Evolutionary conservation across 495 filamentous ascomycete species (phyloP), one percentile per base, ranked within the genome.

Genomic region (Darksidea phi): DNA sequence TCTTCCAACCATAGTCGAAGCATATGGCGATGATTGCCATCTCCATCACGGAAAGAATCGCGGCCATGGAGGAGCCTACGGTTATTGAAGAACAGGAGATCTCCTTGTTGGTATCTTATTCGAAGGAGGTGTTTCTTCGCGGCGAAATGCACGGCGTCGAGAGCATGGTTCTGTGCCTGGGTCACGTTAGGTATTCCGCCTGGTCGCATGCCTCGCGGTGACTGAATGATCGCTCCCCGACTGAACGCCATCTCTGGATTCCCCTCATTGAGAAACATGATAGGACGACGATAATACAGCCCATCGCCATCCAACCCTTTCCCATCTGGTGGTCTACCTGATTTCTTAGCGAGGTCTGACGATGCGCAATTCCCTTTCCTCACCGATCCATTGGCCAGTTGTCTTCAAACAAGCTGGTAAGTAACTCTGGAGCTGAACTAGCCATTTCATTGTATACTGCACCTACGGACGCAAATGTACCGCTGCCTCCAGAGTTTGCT

Each of bases 221-320:
- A 48, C 20, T 48, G 20, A 11, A 48, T 48, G 20, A 48, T 23
- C 7, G 45, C 20, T 11, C 45, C 45, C 20, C 45, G 45, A 17
- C 45, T 48, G 45, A 48, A 48, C 25, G 20, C 20, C 45, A 48
- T 48, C n/a, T 48, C 45, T 25, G 45, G 45, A 11, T 20, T 25
- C 1, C 45, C n/a, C 11, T 25, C n/a, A 18, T 12, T 25, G 20
- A 18, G 20, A 17, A 23, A 48, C 45, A 48, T 48, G 25, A 48
- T 18, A 20, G 45, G 45, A 3, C 45, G 20, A 23, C 25, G 20
- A 48, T 48, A 25, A 17, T 48, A 48, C 20, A 48, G 28, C 28
- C 28, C 28, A 10, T 32, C 28, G 28, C 28, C 28, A 32, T 32
- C 28, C 28, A 32, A 32, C 28, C 28, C 45, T 11, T 48, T 48